A percentile compares a stretch with the other conserved stretches of the same genome.
These are phyloP conservation scores for Chaetomium fimeti DNA, from an alignment of 495 filamentous ascomycete species.

Conservation along the genomic window DNA sequence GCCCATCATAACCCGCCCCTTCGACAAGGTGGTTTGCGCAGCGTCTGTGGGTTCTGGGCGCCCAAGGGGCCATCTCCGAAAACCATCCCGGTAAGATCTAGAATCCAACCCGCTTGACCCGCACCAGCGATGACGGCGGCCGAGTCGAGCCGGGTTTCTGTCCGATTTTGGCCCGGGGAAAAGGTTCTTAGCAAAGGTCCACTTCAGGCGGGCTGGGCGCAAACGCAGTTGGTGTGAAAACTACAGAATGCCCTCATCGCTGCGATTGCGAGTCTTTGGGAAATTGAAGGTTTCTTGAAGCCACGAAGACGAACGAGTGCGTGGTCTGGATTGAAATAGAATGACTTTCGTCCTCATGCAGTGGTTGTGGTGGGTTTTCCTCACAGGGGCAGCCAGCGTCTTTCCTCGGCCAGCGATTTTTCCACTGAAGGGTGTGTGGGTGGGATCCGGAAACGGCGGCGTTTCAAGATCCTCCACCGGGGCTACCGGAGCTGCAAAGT, in stretches of 20 bases:
- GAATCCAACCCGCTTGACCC: neutral
- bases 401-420: no score
- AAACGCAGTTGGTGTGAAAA: neutral
- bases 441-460: no score
- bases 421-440: no score
- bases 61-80: neutral
- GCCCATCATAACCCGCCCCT: neutral
- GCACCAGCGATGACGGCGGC: neutral
- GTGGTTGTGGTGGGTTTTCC: neutral
- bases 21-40: neutral
- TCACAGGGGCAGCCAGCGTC: no score
- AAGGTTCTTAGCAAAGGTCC: neutral
- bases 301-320: neutral
- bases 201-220: neutral
- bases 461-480: no score
- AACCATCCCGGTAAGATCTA: neutral
- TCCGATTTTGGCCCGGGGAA: neutral
- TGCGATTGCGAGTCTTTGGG: neutral
- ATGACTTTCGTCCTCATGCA: neutral
- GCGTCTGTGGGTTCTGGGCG: neutral
- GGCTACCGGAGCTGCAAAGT: no score
- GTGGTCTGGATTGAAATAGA: no score
- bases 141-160: neutral
- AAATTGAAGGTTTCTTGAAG: neutral
- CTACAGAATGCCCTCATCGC: neutral